Evolutionary conservation across 176 grass and related monocot genomes (phyloP), one percentile per base, ranked within the genome.

Genomic region (Zoysia pacifica): DNA sequence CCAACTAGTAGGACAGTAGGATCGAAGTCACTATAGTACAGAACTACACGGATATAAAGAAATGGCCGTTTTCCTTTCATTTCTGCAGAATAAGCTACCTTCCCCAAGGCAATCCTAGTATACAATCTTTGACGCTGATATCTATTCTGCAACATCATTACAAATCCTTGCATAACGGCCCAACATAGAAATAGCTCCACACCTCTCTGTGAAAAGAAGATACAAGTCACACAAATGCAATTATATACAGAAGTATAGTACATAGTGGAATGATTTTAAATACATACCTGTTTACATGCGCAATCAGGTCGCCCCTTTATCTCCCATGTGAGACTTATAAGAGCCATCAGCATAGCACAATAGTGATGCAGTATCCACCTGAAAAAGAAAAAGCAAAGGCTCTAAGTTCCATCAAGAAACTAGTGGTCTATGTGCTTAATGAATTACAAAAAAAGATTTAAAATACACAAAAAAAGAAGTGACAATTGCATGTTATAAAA

Each of bases 321-420:
- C 65, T 93, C 96, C 96, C 96, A 98, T 59, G 96, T 98, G 39
- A 98, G 86, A 79, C 96, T 98, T 68, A 98, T 54, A 86, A 98
- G 90, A 69, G 96, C 86, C 96, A 98, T 98, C 80, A 94, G 56
- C 90, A 98, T 98, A 62, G 96, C 96, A 87, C 92, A 98, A 63
- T 98, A 98, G 77, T 98, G 96, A 94, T 98, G 96, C 63, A 86
- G 90, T 89, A 98, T 90, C 96, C 96, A 98, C 96, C 96, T 97
- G 55, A 70, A 52, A 63, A 79, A 28, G 28, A 46, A 86, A 91
- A 81, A 72, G 39, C 44, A 81, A 41, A 36, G 42, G 50, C 40
- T n/a, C 3, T 75, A 52, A 75, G 62, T 69, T 68, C 50, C 42
- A 43, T 16, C 36, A 36, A 73, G 10, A 54, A 79, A 67, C 37